Conservation (phyloP, 345 rosid species). For the Pugionium cornutum region DNA sequence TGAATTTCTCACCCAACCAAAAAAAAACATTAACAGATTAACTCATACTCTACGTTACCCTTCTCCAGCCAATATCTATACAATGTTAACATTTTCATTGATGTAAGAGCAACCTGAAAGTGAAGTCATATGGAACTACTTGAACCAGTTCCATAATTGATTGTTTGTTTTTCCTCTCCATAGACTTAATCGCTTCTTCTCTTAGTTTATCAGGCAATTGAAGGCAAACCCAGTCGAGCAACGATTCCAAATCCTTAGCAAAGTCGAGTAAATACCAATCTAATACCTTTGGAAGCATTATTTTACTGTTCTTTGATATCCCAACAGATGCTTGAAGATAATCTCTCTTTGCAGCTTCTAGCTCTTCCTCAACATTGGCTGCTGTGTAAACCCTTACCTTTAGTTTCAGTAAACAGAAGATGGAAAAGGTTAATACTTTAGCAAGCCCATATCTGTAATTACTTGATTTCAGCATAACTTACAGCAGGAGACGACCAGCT, state of each 20-base stretch:
- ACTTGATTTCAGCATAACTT: slow-evolving; percentile 43
- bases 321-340: slow-evolving; percentile 81
- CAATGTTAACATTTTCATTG: slow-evolving; percentile 39
- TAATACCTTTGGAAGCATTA: slow-evolving; percentile 76
- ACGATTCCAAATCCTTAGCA: slow-evolving; percentile 77
- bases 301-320: slow-evolving; percentile 63
- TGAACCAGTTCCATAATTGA: slow-evolving; percentile 57
- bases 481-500: slow-evolving; percentile 96
- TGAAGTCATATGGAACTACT: slow-evolving; percentile 84
- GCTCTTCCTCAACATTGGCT: slow-evolving; percentile 64
- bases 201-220: slow-evolving; percentile 71
- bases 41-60: slow-evolving; percentile 31
- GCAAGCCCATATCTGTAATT: neutral
- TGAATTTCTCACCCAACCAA: no score
- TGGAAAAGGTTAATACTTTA: slow-evolving; percentile 6
- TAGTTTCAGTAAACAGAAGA: no score
- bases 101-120: slow-evolving; percentile 65
- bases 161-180: slow-evolving; percentile 47
- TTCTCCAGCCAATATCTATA: slow-evolving; percentile 29
- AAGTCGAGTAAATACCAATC: slow-evolving; percentile 93
- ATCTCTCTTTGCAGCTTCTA: slow-evolving; percentile 78
- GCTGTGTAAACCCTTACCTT: slow-evolving; percentile 89
- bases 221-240: slow-evolving; percentile 83
- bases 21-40: slow-evolving; percentile 18
- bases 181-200: slow-evolving; percentile 57